phyloP scores from a whole-genome alignment of 148 eudicot species.

The Vaccinium vitisidaea region DNA sequence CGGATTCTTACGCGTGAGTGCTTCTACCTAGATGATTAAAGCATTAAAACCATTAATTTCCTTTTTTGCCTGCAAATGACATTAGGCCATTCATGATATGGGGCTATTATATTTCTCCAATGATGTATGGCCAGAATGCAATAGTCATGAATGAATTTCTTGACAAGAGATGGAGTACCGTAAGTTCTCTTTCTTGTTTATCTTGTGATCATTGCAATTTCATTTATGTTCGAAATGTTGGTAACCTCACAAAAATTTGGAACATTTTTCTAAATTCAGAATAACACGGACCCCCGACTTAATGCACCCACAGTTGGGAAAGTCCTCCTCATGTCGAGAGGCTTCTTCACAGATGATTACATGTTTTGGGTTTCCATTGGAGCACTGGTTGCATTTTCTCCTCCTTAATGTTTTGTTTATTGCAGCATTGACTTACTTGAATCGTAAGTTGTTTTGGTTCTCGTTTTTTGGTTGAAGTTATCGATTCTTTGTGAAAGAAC shows the following conservation, averaged over 20 bases:
- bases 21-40: not conserved
- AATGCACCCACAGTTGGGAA: constrained; percentile 59
- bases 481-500: not conserved
- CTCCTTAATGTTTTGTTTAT: constrained; percentile 65
- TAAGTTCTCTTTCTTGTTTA: constrained; percentile 28
- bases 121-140: constrained; percentile 81
- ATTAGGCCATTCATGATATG: constrained; percentile 60
- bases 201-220: not conserved
- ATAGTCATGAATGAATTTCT: constrained; percentile 73
- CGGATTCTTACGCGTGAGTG: not conserved
- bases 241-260: not conserved
- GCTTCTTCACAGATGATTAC: constrained; percentile 52
- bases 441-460: constrained; percentile 41
- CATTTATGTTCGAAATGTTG: not conserved
- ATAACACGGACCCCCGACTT: constrained; percentile 53
- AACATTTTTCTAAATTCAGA: constrained; percentile 42
- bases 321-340: constrained; percentile 60
- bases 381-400: constrained; percentile 59
- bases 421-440: constrained; percentile 48
- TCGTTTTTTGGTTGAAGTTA: not conserved
- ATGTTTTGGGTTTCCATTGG: constrained; percentile 71
- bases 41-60: not conserved
- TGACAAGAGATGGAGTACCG: constrained; percentile 66
- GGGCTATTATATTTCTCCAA: constrained; percentile 73
- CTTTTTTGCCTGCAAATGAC: constrained; percentile 43